phyloP scores from a whole-genome alignment of 1,284 basidiomycete genomes.

The Serendipita sp. region DNA sequence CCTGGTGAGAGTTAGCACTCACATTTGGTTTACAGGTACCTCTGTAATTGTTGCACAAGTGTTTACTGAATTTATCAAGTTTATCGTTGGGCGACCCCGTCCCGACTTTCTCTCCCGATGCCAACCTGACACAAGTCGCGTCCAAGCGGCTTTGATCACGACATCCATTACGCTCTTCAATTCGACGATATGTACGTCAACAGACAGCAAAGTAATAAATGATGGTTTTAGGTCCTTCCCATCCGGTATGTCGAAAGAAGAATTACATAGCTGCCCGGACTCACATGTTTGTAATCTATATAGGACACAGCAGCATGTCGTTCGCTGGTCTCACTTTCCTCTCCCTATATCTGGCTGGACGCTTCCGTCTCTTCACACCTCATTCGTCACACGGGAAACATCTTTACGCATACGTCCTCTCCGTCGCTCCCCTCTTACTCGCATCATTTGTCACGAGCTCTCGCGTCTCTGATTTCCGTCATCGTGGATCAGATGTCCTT shows the following conservation, averaged over 20 bases:
- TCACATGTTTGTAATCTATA: neutral
- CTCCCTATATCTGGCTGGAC: neutral
- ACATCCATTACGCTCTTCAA: slow-evolving; percentile 1
- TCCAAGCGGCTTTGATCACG: neutral
- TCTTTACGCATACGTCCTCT: neutral
- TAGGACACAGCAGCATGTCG: slow-evolving; percentile 3
- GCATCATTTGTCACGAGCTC: neutral
- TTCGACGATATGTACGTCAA: neutral
- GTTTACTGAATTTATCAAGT: neutral
- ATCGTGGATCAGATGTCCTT: neutral
- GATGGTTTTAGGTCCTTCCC: slow-evolving; percentile 4
- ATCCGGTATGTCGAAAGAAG: neutral
- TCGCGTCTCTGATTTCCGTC: neutral
- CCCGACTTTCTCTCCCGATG: neutral
- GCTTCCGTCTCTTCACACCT: neutral
- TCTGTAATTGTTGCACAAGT: neutral
- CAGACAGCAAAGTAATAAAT: neutral
- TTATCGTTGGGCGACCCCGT: neutral
- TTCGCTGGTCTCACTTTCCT: neutral
- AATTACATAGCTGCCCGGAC: neutral
- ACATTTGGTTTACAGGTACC: neutral
- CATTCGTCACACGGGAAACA: neutral
- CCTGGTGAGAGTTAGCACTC: neutral
- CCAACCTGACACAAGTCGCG: neutral
- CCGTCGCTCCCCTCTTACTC: neutral